These are phyloP conservation scores for Imleria badia DNA, from an alignment of 768 basidiomycete species.

Conservation along the genomic window DNA sequence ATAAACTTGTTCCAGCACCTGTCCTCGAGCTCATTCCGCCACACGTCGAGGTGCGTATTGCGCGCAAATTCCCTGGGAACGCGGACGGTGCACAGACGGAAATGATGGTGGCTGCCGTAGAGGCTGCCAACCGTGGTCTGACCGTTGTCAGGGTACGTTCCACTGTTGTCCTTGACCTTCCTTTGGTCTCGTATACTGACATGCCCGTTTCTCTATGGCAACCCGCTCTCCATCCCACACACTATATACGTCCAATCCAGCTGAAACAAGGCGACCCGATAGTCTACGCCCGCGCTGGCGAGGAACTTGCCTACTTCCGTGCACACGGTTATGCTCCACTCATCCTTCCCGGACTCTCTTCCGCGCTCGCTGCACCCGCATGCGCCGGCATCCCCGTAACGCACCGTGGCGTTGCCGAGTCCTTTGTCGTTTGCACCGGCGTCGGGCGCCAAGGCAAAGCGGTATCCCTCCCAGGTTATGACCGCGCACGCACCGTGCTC, in stretches of 20 bases:
- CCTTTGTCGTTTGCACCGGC: slow-evolving; percentile 88
- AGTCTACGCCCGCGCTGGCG: slow-evolving; percentile 91
- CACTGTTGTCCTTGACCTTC: background rate
- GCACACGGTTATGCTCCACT: slow-evolving; percentile 78
- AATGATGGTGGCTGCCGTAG: slow-evolving; percentile 90
- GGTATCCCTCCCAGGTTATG: slow-evolving; percentile 86
- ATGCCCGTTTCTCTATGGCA: background rate
- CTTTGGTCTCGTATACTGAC: background rate
- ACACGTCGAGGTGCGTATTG: slow-evolving; percentile 75
- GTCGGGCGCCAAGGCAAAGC: slow-evolving; percentile 85
- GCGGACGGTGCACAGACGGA: slow-evolving; percentile 93
- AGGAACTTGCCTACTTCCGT: slow-evolving; percentile 93
- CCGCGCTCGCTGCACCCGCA: slow-evolving; percentile 85
- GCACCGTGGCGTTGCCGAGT: slow-evolving; percentile 91
- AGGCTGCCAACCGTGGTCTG: slow-evolving; percentile 74
- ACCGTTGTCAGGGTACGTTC: slow-evolving; percentile 81
- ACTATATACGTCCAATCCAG: slow-evolving; percentile 36
- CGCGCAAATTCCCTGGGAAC: slow-evolving; percentile 97
- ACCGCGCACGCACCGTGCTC: slow-evolving; percentile 74
- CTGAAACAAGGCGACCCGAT: slow-evolving; percentile 98
- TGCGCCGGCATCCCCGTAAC: slow-evolving; percentile 94
- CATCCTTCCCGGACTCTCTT: slow-evolving; percentile 87
- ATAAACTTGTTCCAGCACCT: slow-evolving; percentile 91
- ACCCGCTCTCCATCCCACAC: background rate
- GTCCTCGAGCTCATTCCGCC: slow-evolving; percentile 84